Base-by-base conservation (phyloP, 371 early-diverging fungal species). In the Smittium mucronatum region DNA sequence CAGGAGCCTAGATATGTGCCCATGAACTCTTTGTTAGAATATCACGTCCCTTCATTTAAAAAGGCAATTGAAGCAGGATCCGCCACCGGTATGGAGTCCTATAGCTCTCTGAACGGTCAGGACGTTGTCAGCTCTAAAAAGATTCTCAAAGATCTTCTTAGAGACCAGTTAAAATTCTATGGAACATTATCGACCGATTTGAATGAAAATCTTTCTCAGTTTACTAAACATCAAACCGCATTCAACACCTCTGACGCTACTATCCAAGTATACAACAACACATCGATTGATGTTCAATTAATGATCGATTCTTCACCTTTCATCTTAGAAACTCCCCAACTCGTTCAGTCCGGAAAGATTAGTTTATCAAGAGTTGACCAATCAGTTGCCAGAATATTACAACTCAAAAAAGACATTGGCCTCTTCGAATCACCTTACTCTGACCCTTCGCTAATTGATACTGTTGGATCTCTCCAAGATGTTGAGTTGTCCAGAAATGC, bases 161-260 rank as follows among this genome's bases (percentile, higher is more conserved):
- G 88, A 15, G 74, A 86, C 2, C 77, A 85, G 34, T 69, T 88
- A 34, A 74, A 76, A 0, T 88, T 87, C 72, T 70, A 83, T 36
- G 87, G 87, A 33, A 81, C 82, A 80, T 73, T 88, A 2, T 86
- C 85, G n/a, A 86, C 87, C 0, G 88, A 87, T 66, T 87, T 84
- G 83, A 79, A 77, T 64, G 88, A 87, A 69, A 77, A 87, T 32
- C 80, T 81, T 67, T 82, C 81, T 26, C 78, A 85, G 47, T 81
- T 79, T 16, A 78, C 76, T 0, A 80, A 78, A 31, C 86, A 86
- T 69, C 66, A 72, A 26, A 79, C 81, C 0, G 85, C 82, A 1
- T 78, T 80, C 15, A 84, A 83, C 33, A 76, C 80, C 0, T 36
- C 67, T 2, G 80, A 81, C 67, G 74, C 77, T 2, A 73, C 69